phyloP scores from a whole-genome alignment of 192 early-diverging fungal genomes.

The Coemansia sp. region DNA sequence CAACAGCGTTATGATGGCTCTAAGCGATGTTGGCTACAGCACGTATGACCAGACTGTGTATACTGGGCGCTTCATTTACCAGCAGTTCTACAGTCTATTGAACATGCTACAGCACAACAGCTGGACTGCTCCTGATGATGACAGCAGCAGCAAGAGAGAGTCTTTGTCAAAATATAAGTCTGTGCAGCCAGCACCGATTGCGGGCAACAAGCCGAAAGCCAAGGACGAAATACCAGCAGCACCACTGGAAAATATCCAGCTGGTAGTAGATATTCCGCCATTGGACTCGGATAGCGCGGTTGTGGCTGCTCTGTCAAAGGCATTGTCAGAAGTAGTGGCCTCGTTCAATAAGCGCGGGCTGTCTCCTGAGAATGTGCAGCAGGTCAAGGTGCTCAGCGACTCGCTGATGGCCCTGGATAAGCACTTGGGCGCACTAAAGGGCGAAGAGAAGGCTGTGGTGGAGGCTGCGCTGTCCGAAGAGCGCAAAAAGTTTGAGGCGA shows the following conservation, averaged over 20 bases:
- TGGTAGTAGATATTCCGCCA: conserved; percentile 51
- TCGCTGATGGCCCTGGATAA: conserved; percentile 52
- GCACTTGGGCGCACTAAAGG: conserved; percentile 51
- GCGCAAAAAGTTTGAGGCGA: conserved; percentile 55
- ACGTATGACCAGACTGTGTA: conserved; percentile 57
- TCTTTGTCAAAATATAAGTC: conserved; percentile 2
- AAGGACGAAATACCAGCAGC: conserved; percentile 12
- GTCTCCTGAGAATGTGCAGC: conserved; percentile 36
- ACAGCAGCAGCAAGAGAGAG: conserved; percentile 7
- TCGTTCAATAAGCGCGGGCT: conserved; percentile 41
- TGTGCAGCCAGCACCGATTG: not conserved
- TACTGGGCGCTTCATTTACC: conserved; percentile 44
- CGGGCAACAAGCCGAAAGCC: not conserved
- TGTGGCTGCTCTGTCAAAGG: conserved; percentile 28
- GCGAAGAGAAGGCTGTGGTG: conserved; percentile 52
- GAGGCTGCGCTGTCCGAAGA: conserved; percentile 63
- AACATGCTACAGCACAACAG: conserved; percentile 52
- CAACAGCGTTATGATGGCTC: conserved; percentile 44
- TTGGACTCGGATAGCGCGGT: conserved; percentile 36
- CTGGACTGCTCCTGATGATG: conserved; percentile 42
- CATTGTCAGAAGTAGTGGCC: conserved; percentile 34
- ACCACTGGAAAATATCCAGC: conserved; percentile 27
- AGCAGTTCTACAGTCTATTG: conserved; percentile 55
- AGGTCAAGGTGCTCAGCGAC: conserved; percentile 50
- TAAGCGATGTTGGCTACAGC: conserved; percentile 60